Percentiles rank a stretch among this genome's conserved stretches.
Conservation (phyloP, 352 stramenopile genomes). For the Globisporangium iwayamae region DNA sequence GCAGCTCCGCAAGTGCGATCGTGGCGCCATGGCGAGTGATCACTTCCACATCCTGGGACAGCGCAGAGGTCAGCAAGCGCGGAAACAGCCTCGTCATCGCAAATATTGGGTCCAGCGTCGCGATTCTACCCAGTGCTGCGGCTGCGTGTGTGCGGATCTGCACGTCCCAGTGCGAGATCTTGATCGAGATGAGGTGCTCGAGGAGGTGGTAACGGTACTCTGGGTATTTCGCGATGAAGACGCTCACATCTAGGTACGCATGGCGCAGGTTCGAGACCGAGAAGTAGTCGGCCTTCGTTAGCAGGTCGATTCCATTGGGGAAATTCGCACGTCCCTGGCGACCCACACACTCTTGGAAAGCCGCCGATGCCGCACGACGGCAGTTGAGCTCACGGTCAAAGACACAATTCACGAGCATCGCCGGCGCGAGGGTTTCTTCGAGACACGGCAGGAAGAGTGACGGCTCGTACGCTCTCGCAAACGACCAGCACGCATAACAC, state of each 20-base stretch:
- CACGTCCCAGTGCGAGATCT: conserved; percentile 95
- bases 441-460: conserved; percentile 89
- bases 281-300: conserved; percentile 97
- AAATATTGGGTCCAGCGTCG: conserved; percentile 73
- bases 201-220: conserved; percentile 84
- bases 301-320: conserved; percentile 95
- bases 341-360: conserved; percentile 96
- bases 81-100: conserved; percentile 78
- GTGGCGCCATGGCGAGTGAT: conserved; percentile 92
- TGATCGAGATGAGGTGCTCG: conserved; percentile 79
- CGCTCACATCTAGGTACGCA: conserved; percentile 91
- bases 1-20: conserved; percentile 88
- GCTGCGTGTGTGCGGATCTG: conserved; percentile 89
- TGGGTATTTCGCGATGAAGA: conserved; percentile 89
- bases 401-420: conserved; percentile 93
- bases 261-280: conserved; percentile 90
- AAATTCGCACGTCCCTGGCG: conserved; percentile 91
- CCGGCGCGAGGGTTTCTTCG: conserved; percentile 77
- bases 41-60: conserved; percentile 88
- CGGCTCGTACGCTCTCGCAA: conserved; percentile 94
- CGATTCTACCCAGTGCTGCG: conserved; percentile 83
- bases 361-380: conserved; percentile 95
- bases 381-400: conserved; percentile 99
- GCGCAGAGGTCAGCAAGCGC: conserved; percentile 69
- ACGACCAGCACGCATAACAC: conserved; percentile 98